These are phyloP conservation scores for Mycena leptocephala DNA, from an alignment of 768 basidiomycete species.

Conservation along the genomic window DNA sequence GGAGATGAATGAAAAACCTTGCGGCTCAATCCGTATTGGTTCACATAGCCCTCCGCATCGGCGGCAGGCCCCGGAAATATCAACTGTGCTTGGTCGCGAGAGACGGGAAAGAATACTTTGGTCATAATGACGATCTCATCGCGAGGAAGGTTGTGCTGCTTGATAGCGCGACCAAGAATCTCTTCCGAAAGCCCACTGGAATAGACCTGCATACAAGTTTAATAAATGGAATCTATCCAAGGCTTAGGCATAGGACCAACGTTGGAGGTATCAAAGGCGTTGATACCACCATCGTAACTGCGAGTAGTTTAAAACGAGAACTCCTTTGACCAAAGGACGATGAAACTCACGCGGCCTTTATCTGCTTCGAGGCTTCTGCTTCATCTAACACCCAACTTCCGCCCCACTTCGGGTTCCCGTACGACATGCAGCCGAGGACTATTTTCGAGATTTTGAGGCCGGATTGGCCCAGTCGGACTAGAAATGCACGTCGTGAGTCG, in stretches of 20 bases:
- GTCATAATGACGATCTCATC: conserved; percentile 62
- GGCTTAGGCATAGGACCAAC: conserved; percentile 35
- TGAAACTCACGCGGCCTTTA: conserved; percentile 35
- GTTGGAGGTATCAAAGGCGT: conserved; percentile 54
- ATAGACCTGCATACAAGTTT: neutral
- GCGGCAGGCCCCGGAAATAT: conserved; percentile 15
- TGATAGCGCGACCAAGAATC: conserved; percentile 57
- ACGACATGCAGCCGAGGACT: conserved; percentile 28
- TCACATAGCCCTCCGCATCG: conserved; percentile 61
- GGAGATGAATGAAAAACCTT: conserved; percentile 47
- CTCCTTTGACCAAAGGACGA: neutral
- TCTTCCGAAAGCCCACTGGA: conserved; percentile 53
- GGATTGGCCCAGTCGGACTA: conserved; percentile 6
- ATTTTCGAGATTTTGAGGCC: conserved; percentile 22
- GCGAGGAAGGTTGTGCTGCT: conserved; percentile 53
- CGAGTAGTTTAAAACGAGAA: neutral
- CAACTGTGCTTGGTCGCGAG: conserved; percentile 52
- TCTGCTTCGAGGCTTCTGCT: conserved; percentile 23
- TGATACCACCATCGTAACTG: conserved; percentile 51
- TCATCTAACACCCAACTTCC: conserved; percentile 19
- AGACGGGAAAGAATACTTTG: conserved; percentile 52
- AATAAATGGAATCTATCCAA: neutral
- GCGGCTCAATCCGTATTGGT: conserved; percentile 63
- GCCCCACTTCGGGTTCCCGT: conserved; percentile 4
- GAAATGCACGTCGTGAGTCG: neutral